Conservation (phyloP, 306 rosid genomes). For the Cicer bijugum region DNA sequence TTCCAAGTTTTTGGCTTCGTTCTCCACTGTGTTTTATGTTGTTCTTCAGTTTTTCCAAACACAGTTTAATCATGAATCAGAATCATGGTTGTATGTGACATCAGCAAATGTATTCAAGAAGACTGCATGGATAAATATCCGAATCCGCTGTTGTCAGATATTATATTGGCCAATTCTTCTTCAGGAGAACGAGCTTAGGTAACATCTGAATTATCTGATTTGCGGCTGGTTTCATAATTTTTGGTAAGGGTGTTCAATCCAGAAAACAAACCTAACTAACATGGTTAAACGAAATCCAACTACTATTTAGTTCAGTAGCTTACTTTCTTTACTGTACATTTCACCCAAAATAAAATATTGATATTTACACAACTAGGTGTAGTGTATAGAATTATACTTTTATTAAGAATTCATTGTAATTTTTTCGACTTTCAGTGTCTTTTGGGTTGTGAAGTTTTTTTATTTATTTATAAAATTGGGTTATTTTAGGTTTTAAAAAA, state of each 20-base stretch:
- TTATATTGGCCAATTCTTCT: conserved; percentile 92
- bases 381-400: not conserved
- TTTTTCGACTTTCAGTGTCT: not conserved
- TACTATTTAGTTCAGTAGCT: conserved; percentile 20
- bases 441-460: not conserved
- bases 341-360: not conserved
- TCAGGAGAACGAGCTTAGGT: conserved; percentile 77
- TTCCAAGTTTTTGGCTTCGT: conserved; percentile 65
- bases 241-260: conserved; percentile 27
- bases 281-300: conserved; percentile 25
- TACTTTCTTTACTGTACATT: conserved; percentile 24
- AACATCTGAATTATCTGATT: conserved; percentile 40
- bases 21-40: conserved; percentile 66
- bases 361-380: conserved; percentile 1
- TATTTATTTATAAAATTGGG: not conserved
- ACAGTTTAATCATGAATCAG: conserved; percentile 52
- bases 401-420: conserved; percentile 9
- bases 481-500: conserved; percentile 11
- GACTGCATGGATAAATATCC: conserved; percentile 64
- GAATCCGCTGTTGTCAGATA: conserved; percentile 77
- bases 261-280: conserved; percentile 30
- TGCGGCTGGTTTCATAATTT: conserved; percentile 39
- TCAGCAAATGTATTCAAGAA: conserved; percentile 56
- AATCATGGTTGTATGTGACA: conserved; percentile 62
- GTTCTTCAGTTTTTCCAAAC: conserved; percentile 65